These are phyloP conservation scores for Talaromyces borbonicus DNA, from an alignment of 495 filamentous ascomycete genomes.

Conservation along the genomic window DNA sequence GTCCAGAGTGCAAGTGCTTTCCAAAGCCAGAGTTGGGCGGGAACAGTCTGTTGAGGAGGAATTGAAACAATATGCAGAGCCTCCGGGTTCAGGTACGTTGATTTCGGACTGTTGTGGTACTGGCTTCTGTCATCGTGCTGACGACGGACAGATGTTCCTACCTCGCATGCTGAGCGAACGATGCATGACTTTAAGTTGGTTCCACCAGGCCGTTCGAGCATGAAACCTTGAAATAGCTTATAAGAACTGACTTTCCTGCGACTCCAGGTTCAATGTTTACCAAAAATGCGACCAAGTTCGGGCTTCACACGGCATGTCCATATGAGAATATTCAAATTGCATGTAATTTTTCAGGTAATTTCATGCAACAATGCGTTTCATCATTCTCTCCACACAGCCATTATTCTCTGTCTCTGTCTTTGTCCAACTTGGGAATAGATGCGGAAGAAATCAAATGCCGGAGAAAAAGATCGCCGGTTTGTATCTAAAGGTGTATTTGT, in stretches of 20 bases:
- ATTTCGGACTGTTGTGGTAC: not conserved
- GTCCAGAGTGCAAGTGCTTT: constrained; percentile 24
- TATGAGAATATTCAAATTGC: too few species aligned
- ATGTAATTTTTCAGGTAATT: too few species aligned
- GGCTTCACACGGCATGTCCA: too few species aligned
- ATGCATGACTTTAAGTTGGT: not conserved
- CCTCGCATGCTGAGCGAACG: not conserved
- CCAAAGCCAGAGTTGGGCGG: constrained; percentile 12
- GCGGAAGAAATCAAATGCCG: too few species aligned
- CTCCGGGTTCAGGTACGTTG: not conserved
- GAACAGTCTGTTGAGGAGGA: constrained; percentile 13
- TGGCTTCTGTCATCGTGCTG: not conserved
- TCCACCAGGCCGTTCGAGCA: not conserved
- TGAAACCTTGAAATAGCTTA: not conserved
- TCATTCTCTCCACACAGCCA: too few species aligned
- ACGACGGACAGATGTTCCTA: not conserved
- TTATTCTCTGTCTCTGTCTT: too few species aligned
- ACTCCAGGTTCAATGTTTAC: not conserved
- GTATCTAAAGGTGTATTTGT: too few species aligned
- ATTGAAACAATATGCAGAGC: constrained; percentile 10
- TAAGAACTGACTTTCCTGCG: not conserved
- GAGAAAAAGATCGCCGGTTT: too few species aligned
- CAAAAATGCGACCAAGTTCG: not conserved
- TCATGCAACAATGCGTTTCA: too few species aligned
- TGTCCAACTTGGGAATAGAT: too few species aligned